Base-by-base conservation (phyloP, 768 basidiomycete genomes). In the Tephrocybe rancida region DNA sequence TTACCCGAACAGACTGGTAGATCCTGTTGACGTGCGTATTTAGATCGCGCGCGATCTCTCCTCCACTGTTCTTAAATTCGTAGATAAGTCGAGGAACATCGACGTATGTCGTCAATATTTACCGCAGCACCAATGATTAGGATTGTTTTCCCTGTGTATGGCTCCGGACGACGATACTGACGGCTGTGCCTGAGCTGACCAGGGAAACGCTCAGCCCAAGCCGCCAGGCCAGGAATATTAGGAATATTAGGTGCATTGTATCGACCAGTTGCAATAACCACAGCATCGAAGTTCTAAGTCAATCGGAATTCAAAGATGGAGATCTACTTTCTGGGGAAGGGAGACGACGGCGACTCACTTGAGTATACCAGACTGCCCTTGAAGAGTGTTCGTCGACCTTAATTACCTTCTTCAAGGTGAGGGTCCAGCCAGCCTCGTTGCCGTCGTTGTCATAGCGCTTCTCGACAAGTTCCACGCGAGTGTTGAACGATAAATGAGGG, bases 391-490 rank as follows among this genome's bases (percentile, higher is more conserved):
- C 25, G 3, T 48, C 63, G 2, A 41, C 54, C 5, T 41, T 50
- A 5, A 63, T 65, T 3, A 74, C 62, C 26, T 67, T 56, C 55
- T 73, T 73, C 19, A 72, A 54, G 9, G 69, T 69, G 11, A 74
- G 52, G 1, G 54, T 68, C 74, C 73, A 74, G 7, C 73, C 73
- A 11, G 60, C 61, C 29, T 73, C 66, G 22, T 64, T 48, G 0
- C 70, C 70, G 22, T 57, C 30, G 9, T 48, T 59, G 50, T 70
- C 61, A 16, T 61, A 46, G 0, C 67, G 59, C 53, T 81, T 81
- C 52, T 78, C 70, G 26, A 75, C 64, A 11, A 62, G 64, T 50
- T 82, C 79, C 5, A 82, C 78, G 9, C 79, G 75, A 0, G 80
- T 81, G 61, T 77, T 76, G 63, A 76, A 80, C 3, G 71, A 70